These are phyloP conservation scores for Colletotrichum coccodes DNA, from an alignment of 2,329 filamentous ascomycete genomes.

Conservation along the genomic window DNA sequence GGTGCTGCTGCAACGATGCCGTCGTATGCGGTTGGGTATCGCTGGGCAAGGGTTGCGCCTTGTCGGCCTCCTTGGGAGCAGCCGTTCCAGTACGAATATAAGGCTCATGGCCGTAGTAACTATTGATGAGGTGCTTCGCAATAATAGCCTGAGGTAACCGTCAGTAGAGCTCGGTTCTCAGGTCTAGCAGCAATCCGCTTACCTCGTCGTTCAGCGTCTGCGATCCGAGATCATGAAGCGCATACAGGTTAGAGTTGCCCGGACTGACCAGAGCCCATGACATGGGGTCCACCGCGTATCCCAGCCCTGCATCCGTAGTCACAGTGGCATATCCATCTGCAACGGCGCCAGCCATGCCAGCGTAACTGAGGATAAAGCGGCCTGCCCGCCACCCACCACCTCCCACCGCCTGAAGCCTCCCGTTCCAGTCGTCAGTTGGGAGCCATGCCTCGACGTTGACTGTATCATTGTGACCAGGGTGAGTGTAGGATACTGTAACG, in stretches of 20 bases:
- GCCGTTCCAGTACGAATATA: slow-evolving; percentile 63
- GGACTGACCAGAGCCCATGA: slow-evolving; percentile 34
- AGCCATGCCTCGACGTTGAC: slow-evolving; percentile 39
- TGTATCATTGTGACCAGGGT: slow-evolving; percentile 35
- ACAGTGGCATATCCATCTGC: slow-evolving; percentile 35
- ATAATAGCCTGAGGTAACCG: slow-evolving; percentile 44
- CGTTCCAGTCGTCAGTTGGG: slow-evolving; percentile 40
- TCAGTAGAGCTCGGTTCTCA: not conserved
- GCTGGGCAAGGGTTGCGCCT: slow-evolving; percentile 63
- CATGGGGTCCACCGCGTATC: not conserved
- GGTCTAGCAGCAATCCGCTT: no score
- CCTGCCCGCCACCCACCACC: slow-evolving; percentile 39
- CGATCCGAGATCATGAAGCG: slow-evolving; percentile 6
- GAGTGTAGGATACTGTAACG: slow-evolving; percentile 40
- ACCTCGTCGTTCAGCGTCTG: slow-evolving; percentile 7
- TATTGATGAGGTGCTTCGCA: slow-evolving; percentile 57
- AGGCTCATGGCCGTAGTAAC: slow-evolving; percentile 55
- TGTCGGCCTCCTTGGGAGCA: slow-evolving; percentile 70
- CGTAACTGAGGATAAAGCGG: slow-evolving; percentile 24
- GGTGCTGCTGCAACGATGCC: slow-evolving; percentile 61
- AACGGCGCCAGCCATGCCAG: slow-evolving; percentile 33
- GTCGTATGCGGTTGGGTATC: slow-evolving; percentile 67
- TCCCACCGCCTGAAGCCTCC: slow-evolving; percentile 40
- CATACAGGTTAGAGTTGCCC: slow-evolving; percentile 20
- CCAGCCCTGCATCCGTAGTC: slow-evolving; percentile 35